Conservation (phyloP, 495 filamentous ascomycete species). For the Podospora sp. region DNA sequence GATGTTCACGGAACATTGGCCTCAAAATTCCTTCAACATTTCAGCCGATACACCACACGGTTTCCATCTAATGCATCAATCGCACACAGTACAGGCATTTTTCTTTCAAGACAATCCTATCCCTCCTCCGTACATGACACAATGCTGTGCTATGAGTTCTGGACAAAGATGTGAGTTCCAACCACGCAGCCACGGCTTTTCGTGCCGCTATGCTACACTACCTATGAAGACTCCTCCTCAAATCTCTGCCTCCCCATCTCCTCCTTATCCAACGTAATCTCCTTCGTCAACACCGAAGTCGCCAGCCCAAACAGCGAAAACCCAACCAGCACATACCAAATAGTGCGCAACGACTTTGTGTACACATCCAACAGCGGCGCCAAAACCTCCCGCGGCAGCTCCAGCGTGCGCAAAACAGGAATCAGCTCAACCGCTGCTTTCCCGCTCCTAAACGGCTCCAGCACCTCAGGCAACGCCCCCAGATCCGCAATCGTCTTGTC, state of each 20-base stretch:
- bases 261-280: constrained; percentile 3
- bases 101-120: too few relatives aligned
- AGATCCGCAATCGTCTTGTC: neutral
- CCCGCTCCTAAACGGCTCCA: neutral
- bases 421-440: neutral
- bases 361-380: neutral
- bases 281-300: neutral
- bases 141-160: too few relatives aligned
- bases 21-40: too few relatives aligned
- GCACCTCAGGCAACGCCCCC: neutral
- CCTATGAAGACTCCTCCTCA: neutral
- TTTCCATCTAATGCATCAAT: too few relatives aligned
- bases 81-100: too few relatives aligned
- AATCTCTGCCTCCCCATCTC: constrained; percentile 8
- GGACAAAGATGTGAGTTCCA: too few relatives aligned
- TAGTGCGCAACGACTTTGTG: neutral
- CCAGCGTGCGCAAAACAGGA: neutral
- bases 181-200: too few relatives aligned
- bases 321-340: constrained; percentile 3
- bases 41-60: too few relatives aligned
- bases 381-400: neutral
- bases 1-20: too few relatives aligned
- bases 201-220: too few relatives aligned
- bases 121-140: too few relatives aligned
- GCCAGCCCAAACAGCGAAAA: neutral